Percentiles rank a stretch among this genome's conserved stretches.
These are phyloP conservation scores for Trichoderma reesei DNA, from an alignment of 495 filamentous ascomycete genomes.

Conservation along the genomic window DNA sequence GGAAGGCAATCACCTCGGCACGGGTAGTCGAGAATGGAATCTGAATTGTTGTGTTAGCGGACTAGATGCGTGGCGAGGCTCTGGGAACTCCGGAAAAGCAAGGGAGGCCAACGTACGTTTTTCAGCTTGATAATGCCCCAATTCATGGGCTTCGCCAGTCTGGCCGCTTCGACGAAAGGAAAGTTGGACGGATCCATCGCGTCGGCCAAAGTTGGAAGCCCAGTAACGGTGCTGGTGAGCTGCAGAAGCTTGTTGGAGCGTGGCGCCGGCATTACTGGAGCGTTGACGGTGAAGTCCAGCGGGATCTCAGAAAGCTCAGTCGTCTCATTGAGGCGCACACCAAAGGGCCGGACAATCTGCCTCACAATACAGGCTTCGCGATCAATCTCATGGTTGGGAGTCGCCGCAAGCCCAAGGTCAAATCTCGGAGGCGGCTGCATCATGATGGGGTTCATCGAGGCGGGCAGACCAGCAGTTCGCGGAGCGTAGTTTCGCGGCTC, in stretches of 20 bases:
- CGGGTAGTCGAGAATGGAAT: constrained; percentile 61
- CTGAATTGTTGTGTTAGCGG: constrained; percentile 24
- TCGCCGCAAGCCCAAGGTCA: background rate
- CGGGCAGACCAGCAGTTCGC: background rate
- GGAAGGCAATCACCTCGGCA: constrained; percentile 55
- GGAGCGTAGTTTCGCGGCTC: constrained; percentile 13
- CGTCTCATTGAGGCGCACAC: background rate
- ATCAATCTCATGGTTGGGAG: background rate
- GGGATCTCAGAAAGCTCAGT: constrained; percentile 6
- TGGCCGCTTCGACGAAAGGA: constrained; percentile 32
- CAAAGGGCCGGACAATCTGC: background rate
- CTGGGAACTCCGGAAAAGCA: background rate
- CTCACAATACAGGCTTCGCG: background rate
- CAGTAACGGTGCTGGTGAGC: constrained; percentile 16
- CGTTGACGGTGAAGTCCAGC: background rate
- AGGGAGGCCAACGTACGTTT: constrained; percentile 22
- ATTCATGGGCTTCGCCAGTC: constrained; percentile 10
- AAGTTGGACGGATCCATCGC: constrained; percentile 27
- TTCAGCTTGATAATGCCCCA: constrained; percentile 26
- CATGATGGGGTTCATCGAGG: background rate
- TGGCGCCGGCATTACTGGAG: constrained; percentile 9
- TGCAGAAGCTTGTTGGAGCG: constrained; percentile 24
- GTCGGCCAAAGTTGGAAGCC: constrained; percentile 21
- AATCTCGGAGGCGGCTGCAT: constrained; percentile 11
- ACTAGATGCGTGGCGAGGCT: background rate